Conservation (phyloP, 2,329 filamentous ascomycete genomes). For the Ceratocystis eucalypticola region DNA sequence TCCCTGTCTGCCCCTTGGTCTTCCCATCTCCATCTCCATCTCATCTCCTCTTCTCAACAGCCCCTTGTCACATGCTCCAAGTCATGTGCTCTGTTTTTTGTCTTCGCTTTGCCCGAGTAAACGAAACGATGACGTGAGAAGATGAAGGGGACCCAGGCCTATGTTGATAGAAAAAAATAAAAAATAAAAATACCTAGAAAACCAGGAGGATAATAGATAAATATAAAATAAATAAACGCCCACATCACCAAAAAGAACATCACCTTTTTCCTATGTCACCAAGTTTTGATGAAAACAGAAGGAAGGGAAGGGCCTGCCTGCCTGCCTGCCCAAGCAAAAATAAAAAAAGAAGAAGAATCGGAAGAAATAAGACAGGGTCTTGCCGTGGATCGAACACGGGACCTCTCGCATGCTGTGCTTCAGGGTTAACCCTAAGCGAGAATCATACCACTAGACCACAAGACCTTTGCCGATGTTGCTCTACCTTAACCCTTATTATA, state of each 20-base stretch:
- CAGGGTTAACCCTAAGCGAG: slow-evolving; percentile 48
- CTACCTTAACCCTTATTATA: background rate
- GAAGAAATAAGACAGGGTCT: slow-evolving; percentile 3
- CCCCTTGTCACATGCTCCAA: background rate
- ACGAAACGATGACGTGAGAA: background rate
- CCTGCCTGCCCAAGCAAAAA: background rate
- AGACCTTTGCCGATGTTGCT: slow-evolving; percentile 24
- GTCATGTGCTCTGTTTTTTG: background rate
- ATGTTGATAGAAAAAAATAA: background rate
- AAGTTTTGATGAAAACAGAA: background rate
- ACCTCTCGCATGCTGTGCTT: slow-evolving; percentile 22
- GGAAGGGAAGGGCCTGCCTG: too few species aligned
- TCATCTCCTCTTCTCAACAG: too few species aligned
- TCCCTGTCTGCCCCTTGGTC: too few species aligned
- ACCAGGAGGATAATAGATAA: too few species aligned
- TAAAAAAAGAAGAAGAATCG: background rate
- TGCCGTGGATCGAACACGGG: slow-evolving; percentile 23
- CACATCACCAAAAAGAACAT: background rate
- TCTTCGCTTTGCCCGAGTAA: background rate
- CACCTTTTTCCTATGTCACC: background rate
- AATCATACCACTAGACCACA: slow-evolving; percentile 58
- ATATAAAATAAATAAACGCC: background rate
- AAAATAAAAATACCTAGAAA: background rate
- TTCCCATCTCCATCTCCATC: too few species aligned
- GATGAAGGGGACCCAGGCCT: background rate